Percentiles rank a stretch among this genome's conserved stretches.
phyloP scores from a whole-genome alignment of 306 rosid genomes.

The Luffa acutangula region DNA sequence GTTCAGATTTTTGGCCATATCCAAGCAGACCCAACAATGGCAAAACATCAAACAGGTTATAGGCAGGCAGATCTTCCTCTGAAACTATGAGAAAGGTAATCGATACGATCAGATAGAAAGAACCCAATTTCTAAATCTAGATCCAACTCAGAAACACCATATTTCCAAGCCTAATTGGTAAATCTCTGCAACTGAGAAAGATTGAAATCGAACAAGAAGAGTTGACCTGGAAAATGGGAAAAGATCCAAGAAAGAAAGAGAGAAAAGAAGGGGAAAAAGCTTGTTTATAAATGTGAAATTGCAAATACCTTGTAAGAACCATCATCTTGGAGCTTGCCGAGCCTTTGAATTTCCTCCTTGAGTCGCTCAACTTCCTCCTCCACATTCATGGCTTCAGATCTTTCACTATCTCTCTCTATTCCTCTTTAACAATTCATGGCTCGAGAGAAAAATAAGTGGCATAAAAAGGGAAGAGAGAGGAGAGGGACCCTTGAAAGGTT shows the following conservation, averaged over 20 bases:
- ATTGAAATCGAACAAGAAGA: neutral
- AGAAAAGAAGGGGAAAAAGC: neutral
- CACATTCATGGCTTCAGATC: constrained; percentile 61
- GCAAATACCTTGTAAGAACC: constrained; percentile 72
- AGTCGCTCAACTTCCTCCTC: constrained; percentile 84
- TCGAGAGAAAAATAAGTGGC: neutral
- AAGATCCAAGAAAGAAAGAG: neutral
- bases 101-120: neutral
- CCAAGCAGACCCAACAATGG: neutral
- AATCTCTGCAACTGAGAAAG: neutral
- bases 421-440: neutral
- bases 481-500: neutral
- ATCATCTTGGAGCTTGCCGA: constrained; percentile 56
- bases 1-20: neutral
- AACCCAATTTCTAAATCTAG: neutral
- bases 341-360: constrained; percentile 69
- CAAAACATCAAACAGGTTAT: constrained; percentile 1
- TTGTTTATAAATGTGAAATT: neutral
- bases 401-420: neutral
- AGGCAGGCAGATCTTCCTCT: neutral
- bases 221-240: neutral
- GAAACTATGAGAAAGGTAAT: neutral
- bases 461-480: neutral
- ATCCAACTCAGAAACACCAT: neutral
- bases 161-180: neutral